Conservation (phyloP, 768 basidiomycete genomes). For the Tylopilus plumbeoviolaceoides region DNA sequence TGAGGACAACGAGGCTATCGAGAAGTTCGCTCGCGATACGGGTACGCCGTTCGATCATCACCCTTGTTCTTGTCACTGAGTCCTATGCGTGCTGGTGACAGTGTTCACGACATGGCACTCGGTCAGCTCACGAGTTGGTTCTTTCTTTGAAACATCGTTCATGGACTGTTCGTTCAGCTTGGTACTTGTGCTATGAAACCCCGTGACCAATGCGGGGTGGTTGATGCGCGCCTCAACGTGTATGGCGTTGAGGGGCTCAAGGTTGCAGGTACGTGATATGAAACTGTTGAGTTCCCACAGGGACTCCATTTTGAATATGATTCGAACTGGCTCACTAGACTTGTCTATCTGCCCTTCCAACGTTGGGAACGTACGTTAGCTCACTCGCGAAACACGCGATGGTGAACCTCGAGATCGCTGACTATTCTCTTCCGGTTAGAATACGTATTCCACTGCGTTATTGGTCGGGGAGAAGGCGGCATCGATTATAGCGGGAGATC, state of each 20-base stretch:
- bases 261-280: constrained; percentile 43
- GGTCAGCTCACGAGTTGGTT: too few species aligned
- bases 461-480: constrained; percentile 61
- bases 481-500: constrained; percentile 52
- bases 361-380: too few species aligned
- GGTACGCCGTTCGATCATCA: too few species aligned
- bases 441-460: constrained; percentile 42
- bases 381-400: background rate
- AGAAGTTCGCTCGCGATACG: too few species aligned
- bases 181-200: constrained; percentile 72
- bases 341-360: too few species aligned
- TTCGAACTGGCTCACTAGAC: too few species aligned
- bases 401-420: background rate
- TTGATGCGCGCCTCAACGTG: constrained; percentile 57
- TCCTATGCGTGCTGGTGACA: too few species aligned
- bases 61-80: too few species aligned
- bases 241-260: constrained; percentile 59
- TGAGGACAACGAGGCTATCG: too few species aligned
- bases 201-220: constrained; percentile 54
- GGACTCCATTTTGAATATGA: too few species aligned
- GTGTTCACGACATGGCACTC: too few species aligned
- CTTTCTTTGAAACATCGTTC: background rate
- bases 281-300: too few species aligned
- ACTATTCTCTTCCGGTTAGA: constrained; percentile 15
- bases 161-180: constrained; percentile 33